A percentile compares a stretch with the other conserved stretches of the same genome.
Evolutionary conservation across 2,329 filamentous ascomycete species (phyloP).

Genomic region (Ambrosiella xylebori): DNA sequence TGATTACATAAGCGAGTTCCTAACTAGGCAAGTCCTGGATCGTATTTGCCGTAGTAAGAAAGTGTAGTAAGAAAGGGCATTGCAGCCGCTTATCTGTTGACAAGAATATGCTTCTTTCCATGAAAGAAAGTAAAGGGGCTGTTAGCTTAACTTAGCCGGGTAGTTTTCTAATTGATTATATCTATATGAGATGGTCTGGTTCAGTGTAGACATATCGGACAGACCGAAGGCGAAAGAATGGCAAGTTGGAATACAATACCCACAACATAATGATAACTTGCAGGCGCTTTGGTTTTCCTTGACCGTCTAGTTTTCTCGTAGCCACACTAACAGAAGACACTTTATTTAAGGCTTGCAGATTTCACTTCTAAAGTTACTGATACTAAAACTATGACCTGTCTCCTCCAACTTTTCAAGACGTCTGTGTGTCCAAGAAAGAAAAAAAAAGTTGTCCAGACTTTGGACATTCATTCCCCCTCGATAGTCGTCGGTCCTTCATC

Average conservation of each 20-base stretch:
- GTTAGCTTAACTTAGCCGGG: background rate
- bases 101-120: background rate
- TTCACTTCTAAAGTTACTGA: background rate
- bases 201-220: background rate
- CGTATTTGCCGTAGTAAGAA: background rate
- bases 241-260: background rate
- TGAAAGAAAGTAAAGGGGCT: background rate
- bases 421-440: background rate
- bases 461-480: background rate
- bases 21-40: background rate
- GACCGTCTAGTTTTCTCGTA: background rate
- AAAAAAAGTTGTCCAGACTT: background rate
- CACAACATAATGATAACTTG: background rate
- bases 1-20: no score
- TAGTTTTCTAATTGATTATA: no score
- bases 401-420: background rate
- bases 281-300: background rate
- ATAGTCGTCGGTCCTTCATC: background rate
- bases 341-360: no score
- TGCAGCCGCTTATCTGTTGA: background rate
- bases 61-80: background rate
- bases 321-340: no score
- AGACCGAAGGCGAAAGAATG: background rate
- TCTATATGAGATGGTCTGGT: background rate
- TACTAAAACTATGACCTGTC: background rate